Base-by-base conservation (phyloP, 805 yeast genomes). In the Candida chilensis region DNA sequence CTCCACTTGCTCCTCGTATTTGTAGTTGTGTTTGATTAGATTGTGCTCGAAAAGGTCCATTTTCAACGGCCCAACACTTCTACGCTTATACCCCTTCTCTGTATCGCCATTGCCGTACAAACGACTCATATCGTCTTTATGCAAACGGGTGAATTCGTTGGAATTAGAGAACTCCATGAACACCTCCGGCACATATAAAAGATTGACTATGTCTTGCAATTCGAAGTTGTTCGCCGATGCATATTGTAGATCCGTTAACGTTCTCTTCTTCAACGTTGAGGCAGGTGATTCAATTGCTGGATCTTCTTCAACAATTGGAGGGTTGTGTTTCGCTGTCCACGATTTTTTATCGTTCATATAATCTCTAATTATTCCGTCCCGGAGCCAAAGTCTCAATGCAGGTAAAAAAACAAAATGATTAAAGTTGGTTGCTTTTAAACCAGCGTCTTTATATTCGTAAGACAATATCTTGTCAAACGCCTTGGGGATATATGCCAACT, bases 401-500 rank as follows among this genome's bases (percentile, higher is more conserved):
- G 8, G 10, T 9, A 19, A 9, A 19, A 19, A 19, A 8, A 19
- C 8, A 11, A 9, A 19, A 11, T 11, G 10, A 19, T 19, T 19
- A 11, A 19, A 19, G 21, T 19, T 8, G 8, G 8, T 19, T 19
- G 8, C 21, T 19, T 11, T 19, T 19, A 19, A 11, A 19, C 21
- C 11, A 37, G 34, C 40, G 5, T 20, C 38, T 9, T 40, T 45
- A 30, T 67, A 66, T 36, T 70, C 77, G 8, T 53, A 40, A 8
- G 36, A 29, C 4, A 71, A 49, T 9, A 61, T 40, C 4, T 38
- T 37, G 9, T 57, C 56, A 18, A 50, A 49, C 28, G 44, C 43
- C 25, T 57, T 46, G 1, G 86, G 86, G 10, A 78, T 53, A 36
- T 74, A 65, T 3, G 75, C 71, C 16, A 69, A 62, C n/a, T 72